These are phyloP conservation scores for Acrodontium crateriforme DNA, from an alignment of 2,329 filamentous ascomycete genomes.

Conservation along the genomic window DNA sequence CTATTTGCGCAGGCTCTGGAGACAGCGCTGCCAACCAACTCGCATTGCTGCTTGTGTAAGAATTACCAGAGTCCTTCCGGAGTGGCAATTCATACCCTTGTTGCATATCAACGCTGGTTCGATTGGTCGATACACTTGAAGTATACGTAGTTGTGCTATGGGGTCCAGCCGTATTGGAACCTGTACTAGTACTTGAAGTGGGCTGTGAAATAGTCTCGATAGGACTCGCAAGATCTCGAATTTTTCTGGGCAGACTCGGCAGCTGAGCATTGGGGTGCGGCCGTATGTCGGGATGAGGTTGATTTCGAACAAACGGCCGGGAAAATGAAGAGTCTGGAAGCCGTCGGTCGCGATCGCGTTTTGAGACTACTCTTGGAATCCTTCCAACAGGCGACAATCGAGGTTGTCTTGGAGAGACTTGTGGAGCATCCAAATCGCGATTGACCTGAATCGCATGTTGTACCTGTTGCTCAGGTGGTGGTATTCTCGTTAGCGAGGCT, in stretches of 20 bases:
- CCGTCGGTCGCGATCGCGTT: constrained; percentile 46
- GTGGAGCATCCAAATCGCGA: no score
- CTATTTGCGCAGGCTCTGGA: constrained; percentile 37
- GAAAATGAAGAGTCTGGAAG: constrained; percentile 72
- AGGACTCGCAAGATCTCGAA: constrained; percentile 21
- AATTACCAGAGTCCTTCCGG: constrained; percentile 53
- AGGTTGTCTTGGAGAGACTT: no score
- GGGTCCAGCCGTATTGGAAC: constrained; percentile 11
- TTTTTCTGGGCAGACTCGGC: constrained; percentile 19
- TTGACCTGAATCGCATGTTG: no score
- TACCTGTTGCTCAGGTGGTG: no score
- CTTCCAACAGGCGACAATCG: constrained; percentile 68
- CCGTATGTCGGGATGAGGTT: constrained; percentile 23
- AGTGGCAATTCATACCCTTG: no score
- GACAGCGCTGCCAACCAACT: constrained; percentile 26
- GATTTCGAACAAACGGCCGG: constrained; percentile 51
- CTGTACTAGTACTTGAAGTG: constrained; percentile 15
- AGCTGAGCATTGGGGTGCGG: constrained; percentile 15
- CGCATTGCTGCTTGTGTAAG: constrained; percentile 48
- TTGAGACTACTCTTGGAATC: constrained; percentile 69
- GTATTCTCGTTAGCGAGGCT: constrained; percentile 36
- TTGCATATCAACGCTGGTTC: constrained; percentile 24
- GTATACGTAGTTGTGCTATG: constrained; percentile 11
- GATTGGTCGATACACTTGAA: constrained; percentile 12
- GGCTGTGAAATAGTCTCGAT: constrained; percentile 15